Evolutionary conservation across 2,329 filamentous ascomycete genomes (phyloP), one percentile per base, ranked within the genome.

Genomic region (Neofusicoccum laricinum): DNA sequence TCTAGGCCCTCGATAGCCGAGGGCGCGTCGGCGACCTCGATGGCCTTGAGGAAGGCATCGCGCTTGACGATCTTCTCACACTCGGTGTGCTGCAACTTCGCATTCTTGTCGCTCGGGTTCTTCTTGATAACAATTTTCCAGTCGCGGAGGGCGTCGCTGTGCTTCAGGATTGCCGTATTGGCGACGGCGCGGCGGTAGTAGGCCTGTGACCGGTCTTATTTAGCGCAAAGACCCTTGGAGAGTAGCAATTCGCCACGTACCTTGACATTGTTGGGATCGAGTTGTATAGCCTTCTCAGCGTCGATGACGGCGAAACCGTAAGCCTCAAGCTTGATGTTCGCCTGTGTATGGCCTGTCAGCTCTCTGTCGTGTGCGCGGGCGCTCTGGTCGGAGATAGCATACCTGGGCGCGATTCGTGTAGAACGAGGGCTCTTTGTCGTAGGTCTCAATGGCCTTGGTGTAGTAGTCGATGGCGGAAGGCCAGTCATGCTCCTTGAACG

Each of bases 341-440:
- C 92, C 92, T 97, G 57, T n/a, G 12, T 36, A 59, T 34, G 11
- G 17, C 21, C 48, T 15, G 66, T 75, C 32, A 75, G 70, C 59
- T 64, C 8, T 43, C 59, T 67, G 69, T 69, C 67, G 68, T 70
- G 68, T 70, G 72, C 64, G 63, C 38, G 17, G 38, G 25, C 45
- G 32, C 36, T 65, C 62, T 55, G 17, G 21, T 49, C 61, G 48
- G 32, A 7, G 51, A 6, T 17, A 36, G 48, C 85, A 68, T 78
- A 97, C 94, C 86, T 97, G 94, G 19, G 95, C 95, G 76, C 95
- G 86, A 80, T 99, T 99, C 71, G 92, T 93, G 80, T 88, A 98
- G 81, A 93, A 98, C 0, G 93, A 90, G 6, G 93, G 91, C 73
- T 98, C 90, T 70, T 90, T 84, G 74, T 90, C 86, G 79, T 97